Evolutionary conservation across 2,329 filamentous ascomycete species (phyloP).

Genomic region (Cryphonectria japonica): DNA sequence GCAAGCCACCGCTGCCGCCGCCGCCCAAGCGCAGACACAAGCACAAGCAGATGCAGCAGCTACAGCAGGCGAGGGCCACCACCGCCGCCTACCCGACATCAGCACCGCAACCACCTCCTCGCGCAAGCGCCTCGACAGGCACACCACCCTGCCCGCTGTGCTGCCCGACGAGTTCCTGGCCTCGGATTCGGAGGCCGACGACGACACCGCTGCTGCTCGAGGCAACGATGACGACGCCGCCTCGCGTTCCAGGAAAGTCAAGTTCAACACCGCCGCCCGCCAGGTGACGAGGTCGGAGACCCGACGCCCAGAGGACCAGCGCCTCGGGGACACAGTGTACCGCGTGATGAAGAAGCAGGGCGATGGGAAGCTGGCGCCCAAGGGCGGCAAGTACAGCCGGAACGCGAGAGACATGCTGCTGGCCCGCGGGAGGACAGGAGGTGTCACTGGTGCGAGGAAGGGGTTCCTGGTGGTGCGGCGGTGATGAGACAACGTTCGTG

Average conservation of each 20-base stretch:
- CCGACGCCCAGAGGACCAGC: slow-evolving; percentile 49
- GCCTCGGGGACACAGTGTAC: slow-evolving; percentile 58
- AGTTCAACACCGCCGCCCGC: slow-evolving; percentile 46
- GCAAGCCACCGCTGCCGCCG: slow-evolving; percentile 32
- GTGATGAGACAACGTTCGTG: slow-evolving; percentile 17
- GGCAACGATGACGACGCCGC: slow-evolving; percentile 30
- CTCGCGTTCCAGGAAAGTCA: slow-evolving; percentile 45
- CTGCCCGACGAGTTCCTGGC: slow-evolving; percentile 61
- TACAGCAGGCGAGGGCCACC: slow-evolving; percentile 27
- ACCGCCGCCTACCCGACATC: slow-evolving; percentile 18
- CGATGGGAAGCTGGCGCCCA: slow-evolving; percentile 55
- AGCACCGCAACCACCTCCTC: slow-evolving; percentile 21
- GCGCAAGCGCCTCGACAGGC: slow-evolving; percentile 40
- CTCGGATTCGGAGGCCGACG: slow-evolving; percentile 51
- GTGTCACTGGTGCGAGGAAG: slow-evolving; percentile 33
- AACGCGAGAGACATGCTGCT: slow-evolving; percentile 51
- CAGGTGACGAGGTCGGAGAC: slow-evolving; percentile 40
- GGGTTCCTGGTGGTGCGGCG: slow-evolving; percentile 51
- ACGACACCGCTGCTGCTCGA: slow-evolving; percentile 9
- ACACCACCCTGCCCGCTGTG: slow-evolving; percentile 45
- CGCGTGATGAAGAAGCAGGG: slow-evolving; percentile 49
- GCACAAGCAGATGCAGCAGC: slow-evolving; percentile 27
- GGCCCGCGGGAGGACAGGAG: slow-evolving; percentile 46
- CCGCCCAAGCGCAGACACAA: slow-evolving; percentile 27
- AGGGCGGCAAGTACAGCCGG: slow-evolving; percentile 46